Conservation (phyloP, 805 yeast species). For the Wickerhamiella occidentalis region DNA sequence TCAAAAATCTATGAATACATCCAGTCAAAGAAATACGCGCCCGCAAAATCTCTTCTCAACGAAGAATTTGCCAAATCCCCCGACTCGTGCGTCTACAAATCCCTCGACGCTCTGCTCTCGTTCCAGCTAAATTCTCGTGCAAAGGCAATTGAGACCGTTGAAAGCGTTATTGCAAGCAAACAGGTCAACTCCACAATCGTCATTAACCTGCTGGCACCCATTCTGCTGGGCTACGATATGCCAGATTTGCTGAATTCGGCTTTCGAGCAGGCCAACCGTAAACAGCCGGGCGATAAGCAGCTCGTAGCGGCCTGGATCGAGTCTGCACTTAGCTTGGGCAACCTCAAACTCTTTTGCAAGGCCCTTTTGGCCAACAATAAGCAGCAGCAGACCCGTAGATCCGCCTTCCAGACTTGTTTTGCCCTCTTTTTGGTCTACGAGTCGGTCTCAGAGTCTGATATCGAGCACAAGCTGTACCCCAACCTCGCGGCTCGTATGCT, state of each 20-base stretch:
- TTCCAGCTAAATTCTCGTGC: slow-evolving; percentile 11
- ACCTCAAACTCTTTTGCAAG: slow-evolving; percentile 17
- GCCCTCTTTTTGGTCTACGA: slow-evolving; percentile 34
- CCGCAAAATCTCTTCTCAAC: slow-evolving; percentile 40
- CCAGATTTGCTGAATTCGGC: slow-evolving; percentile 23
- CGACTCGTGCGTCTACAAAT: slow-evolving; percentile 37
- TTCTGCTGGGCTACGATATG: slow-evolving; percentile 20
- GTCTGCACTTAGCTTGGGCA: slow-evolving; percentile 15
- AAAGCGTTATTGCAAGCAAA: slow-evolving; percentile 13
- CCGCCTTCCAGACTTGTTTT: slow-evolving; percentile 29
- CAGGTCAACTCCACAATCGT: slow-evolving; percentile 12
- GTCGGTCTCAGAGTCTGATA: slow-evolving; percentile 28
- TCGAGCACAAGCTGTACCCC: slow-evolving; percentile 44
- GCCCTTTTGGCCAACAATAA: slow-evolving; percentile 22
- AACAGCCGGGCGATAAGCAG: slow-evolving; percentile 16
- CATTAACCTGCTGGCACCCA: slow-evolving; percentile 28
- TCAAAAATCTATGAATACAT: slow-evolving; percentile 11
- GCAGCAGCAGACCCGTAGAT: slow-evolving; percentile 17
- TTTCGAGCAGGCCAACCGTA: slow-evolving; percentile 19
- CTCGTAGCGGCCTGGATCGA: slow-evolving; percentile 20
- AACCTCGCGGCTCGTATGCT: slow-evolving; percentile 48
- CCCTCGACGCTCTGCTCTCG: slow-evolving; percentile 16
- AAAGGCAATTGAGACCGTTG: slow-evolving; percentile 14
- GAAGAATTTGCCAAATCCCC: slow-evolving; percentile 46
- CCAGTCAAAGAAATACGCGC: slow-evolving; percentile 10